Evolutionary conservation across 1,284 basidiomycete species (phyloP).

Genomic region (Veloboletus limbatus): DNA sequence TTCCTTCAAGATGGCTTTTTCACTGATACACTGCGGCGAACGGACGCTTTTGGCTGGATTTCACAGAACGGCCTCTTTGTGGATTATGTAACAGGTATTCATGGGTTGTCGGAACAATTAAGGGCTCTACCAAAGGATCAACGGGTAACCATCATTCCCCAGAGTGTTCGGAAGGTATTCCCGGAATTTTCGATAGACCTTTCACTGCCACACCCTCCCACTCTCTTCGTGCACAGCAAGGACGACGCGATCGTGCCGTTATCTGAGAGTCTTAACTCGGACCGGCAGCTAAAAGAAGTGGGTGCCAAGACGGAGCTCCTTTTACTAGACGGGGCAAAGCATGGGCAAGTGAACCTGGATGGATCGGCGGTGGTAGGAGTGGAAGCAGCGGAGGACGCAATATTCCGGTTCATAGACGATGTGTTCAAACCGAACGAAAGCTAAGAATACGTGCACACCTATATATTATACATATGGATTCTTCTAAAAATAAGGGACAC

Average conservation of each 20-base stretch:
- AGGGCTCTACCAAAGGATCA: not conserved
- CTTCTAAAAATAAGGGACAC: too few species aligned
- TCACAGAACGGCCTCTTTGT: slow-evolving; percentile 9
- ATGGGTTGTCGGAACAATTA: slow-evolving; percentile 2
- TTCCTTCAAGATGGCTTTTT: slow-evolving; percentile 7
- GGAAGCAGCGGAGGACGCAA: not conserved
- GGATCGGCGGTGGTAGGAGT: slow-evolving; percentile 3
- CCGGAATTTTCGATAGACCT: not conserved
- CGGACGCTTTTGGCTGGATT: slow-evolving; percentile 7
- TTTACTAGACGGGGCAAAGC: slow-evolving; percentile 3
- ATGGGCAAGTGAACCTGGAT: slow-evolving; percentile 1
- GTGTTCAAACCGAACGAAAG: not conserved
- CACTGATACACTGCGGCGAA: slow-evolving; percentile 1
- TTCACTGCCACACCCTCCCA: slow-evolving; percentile 1
- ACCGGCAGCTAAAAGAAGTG: not conserved
- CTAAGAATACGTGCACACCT: not conserved
- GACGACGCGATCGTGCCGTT: slow-evolving; percentile 5
- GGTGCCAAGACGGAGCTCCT: slow-evolving; percentile 1
- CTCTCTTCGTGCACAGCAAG: slow-evolving; percentile 7
- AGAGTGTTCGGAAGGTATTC: not conserved
- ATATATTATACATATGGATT: too few species aligned
- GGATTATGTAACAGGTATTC: slow-evolving; percentile 6
- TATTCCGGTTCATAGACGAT: slow-evolving; percentile 6
- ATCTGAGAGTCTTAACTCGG: slow-evolving; percentile 1
- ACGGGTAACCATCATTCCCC: not conserved